Conservation (phyloP, 176 grass and related monocot genomes). For the Oryza punctata region DNA sequence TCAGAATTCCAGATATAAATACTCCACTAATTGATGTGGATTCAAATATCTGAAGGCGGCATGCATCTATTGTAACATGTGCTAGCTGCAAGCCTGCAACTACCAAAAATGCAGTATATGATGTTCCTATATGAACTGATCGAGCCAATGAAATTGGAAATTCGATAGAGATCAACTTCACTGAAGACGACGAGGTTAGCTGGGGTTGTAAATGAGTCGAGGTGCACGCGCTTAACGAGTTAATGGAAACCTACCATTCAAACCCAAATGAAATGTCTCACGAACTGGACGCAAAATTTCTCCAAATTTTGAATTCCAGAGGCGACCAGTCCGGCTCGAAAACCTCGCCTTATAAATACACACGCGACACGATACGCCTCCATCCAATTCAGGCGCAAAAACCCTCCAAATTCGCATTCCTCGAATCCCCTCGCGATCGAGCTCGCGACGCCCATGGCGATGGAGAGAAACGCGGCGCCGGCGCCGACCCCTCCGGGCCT, state of each 20-base stretch:
- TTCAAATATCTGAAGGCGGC: too few species aligned
- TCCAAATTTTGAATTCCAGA: neutral
- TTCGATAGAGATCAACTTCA: neutral
- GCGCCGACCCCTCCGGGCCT: neutral
- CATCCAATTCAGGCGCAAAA: neutral
- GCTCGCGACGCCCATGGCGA: neutral
- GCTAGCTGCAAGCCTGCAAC: too few species aligned
- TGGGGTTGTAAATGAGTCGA: constrained; percentile 31
- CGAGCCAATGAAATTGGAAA: constrained; percentile 17
- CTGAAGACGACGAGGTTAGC: neutral
- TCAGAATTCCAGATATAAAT: too few species aligned
- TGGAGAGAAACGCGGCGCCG: constrained; percentile 3
- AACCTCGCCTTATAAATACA: neutral
- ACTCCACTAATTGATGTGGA: too few species aligned
- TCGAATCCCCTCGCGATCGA: neutral
- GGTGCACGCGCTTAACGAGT: neutral
- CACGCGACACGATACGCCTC: neutral
- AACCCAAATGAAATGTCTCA: constrained; percentile 10
- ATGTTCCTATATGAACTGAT: neutral
- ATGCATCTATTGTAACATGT: too few species aligned
- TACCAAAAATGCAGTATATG: neutral
- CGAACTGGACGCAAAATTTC: too few species aligned
- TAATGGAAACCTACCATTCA: constrained; percentile 32
- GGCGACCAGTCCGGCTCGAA: neutral
- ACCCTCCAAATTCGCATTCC: neutral